These are phyloP conservation scores for Vaccinium vitisidaea DNA, from an alignment of 148 eudicot species.

Conservation along the genomic window DNA sequence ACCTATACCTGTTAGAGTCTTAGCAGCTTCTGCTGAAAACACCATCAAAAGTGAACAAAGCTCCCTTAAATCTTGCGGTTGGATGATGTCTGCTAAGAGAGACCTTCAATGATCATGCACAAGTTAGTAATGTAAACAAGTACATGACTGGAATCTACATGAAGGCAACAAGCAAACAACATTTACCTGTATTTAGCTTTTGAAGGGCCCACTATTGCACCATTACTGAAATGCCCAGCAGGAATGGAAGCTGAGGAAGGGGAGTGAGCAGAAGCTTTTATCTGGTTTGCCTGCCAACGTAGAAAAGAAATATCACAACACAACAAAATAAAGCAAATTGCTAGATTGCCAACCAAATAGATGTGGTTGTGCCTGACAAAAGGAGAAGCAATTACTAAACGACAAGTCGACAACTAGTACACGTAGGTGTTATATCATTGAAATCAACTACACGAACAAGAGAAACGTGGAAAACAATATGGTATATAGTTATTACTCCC, in stretches of 20 bases:
- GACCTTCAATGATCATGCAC: conserved; percentile 48
- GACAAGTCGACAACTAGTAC: neutral
- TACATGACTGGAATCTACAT: neutral
- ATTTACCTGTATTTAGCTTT: conserved; percentile 78
- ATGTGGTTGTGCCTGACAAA: neutral
- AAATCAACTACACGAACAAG: neutral
- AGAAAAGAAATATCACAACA: neutral
- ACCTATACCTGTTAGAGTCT: conserved; percentile 63
- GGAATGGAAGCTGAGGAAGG: conserved; percentile 47
- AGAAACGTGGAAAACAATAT: neutral
- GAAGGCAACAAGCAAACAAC: conserved; percentile 4
- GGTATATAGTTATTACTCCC: neutral
- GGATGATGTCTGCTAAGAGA: conserved; percentile 84
- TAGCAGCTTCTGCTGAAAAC: conserved; percentile 79
- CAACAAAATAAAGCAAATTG: neutral
- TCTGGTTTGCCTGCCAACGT: conserved; percentile 53
- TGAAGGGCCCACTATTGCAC: conserved; percentile 47
- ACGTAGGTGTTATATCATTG: neutral
- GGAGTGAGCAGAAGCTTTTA: conserved; percentile 49
- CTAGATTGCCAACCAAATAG: neutral
- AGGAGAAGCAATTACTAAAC: neutral
- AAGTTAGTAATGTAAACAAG: conserved; percentile 28
- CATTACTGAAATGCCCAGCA: conserved; percentile 41
- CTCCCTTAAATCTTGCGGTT: conserved; percentile 78
- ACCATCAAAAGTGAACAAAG: conserved; percentile 90